Conservation (phyloP, 495 filamentous ascomycete species). For the Lentithecium fluviatile region DNA sequence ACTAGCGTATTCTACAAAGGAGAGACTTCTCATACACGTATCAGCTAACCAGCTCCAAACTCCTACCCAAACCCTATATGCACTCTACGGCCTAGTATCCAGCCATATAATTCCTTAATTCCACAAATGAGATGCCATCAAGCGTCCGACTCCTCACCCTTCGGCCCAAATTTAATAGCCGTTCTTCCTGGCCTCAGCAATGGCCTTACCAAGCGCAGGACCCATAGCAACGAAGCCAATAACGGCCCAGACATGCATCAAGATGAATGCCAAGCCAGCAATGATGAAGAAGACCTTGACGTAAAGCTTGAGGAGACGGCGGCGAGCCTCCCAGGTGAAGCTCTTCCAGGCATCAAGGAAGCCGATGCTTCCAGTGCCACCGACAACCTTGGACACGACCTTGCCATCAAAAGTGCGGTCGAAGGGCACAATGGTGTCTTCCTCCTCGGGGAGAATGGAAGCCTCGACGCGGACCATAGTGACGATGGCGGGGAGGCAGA, state of each 20-base stretch:
- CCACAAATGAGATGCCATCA: conserved; percentile 11
- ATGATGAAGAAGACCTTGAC: conserved; percentile 61
- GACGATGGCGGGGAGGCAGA: conserved; percentile 62
- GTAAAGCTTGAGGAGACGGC: conserved; percentile 66
- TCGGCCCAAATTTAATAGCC: not conserved
- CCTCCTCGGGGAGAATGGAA: conserved; percentile 64
- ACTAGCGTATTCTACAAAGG: too few species aligned
- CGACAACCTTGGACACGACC: conserved; percentile 54
- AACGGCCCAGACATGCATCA: conserved; percentile 13
- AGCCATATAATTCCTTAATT: too few species aligned
- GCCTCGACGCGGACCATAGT: conserved; percentile 69
- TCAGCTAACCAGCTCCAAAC: too few species aligned
- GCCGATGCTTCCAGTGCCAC: conserved; percentile 65
- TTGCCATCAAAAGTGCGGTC: conserved; percentile 63
- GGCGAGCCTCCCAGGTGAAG: conserved; percentile 63
- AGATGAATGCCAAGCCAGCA: conserved; percentile 46
- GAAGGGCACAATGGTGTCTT: conserved; percentile 74
- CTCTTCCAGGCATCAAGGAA: conserved; percentile 70
- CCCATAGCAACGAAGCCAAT: conserved; percentile 30
- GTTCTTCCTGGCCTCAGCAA: conserved; percentile 11
- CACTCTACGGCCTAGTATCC: too few species aligned
- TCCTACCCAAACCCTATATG: too few species aligned
- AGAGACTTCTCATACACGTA: too few species aligned
- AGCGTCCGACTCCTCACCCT: conserved; percentile 11
- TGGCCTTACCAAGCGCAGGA: conserved; percentile 11